phyloP scores from a whole-genome alignment of 495 filamentous ascomycete genomes.

The Tuber magnatum region DNA sequence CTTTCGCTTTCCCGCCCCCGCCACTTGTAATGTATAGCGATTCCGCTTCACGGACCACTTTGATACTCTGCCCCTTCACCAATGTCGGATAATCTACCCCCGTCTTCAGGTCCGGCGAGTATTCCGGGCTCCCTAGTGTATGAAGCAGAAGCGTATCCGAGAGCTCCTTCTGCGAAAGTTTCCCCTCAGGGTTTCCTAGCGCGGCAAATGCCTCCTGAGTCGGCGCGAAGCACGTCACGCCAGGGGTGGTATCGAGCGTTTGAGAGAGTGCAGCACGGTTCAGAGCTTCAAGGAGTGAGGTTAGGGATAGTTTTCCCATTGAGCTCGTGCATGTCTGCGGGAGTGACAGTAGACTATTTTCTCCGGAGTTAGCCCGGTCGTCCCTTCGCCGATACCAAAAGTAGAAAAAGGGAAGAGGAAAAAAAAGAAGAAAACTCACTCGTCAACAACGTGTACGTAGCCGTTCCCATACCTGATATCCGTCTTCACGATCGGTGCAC shows the following conservation, averaged over 20 bases:
- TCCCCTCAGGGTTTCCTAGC: neutral
- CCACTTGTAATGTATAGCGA: neutral
- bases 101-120: neutral
- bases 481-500: neutral
- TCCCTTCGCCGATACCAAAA: neutral
- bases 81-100: neutral
- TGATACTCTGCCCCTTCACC: neutral
- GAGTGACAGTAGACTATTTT: neutral
- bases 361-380: neutral
- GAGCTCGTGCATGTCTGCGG: neutral
- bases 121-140: neutral
- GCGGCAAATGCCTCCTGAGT: neutral
- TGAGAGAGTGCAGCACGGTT: neutral
- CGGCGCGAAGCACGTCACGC: neutral
- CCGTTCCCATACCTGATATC: neutral
- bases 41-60: neutral
- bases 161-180: neutral
- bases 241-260: neutral
- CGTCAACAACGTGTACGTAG: neutral
- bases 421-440: neutral
- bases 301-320: neutral
- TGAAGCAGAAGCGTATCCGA: neutral
- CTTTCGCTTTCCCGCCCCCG: neutral
- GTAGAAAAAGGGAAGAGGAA: neutral
- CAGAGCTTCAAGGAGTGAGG: neutral